Conservation (phyloP, 2,329 filamentous ascomycete genomes). For the Monosporascus cannonballus region DNA sequence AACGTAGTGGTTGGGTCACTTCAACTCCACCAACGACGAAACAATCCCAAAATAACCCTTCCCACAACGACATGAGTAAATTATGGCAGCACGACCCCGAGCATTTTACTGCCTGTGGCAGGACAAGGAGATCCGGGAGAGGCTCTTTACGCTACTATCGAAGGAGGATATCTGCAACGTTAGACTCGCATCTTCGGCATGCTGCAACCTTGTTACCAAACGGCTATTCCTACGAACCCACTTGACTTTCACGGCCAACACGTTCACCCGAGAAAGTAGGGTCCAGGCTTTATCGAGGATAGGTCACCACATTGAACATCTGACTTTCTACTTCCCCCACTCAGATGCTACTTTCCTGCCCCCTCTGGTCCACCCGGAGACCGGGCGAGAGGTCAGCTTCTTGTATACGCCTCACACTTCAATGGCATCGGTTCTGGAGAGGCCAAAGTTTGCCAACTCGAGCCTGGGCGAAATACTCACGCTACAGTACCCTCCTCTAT, state of each 20-base stretch:
- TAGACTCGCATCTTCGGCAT: slow-evolving; percentile 63
- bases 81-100: slow-evolving; percentile 45
- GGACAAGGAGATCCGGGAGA: slow-evolving; percentile 42
- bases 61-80: slow-evolving; percentile 40
- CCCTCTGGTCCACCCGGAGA: slow-evolving; percentile 72
- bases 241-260: slow-evolving; percentile 65
- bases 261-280: slow-evolving; percentile 68
- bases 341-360: slow-evolving; percentile 74
- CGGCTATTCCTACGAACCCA: slow-evolving; percentile 63
- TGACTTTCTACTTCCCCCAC: slow-evolving; percentile 74
- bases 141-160: slow-evolving; percentile 42
- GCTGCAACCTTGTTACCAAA: slow-evolving; percentile 63
- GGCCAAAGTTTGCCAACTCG: slow-evolving; percentile 73
- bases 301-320: slow-evolving; percentile 70
- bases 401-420: slow-evolving; percentile 73
- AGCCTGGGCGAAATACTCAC: slow-evolving; percentile 77
- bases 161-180: slow-evolving; percentile 51
- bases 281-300: slow-evolving; percentile 71
- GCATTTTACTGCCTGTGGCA: slow-evolving; percentile 52
- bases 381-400: slow-evolving; percentile 73
- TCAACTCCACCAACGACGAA: slow-evolving; percentile 6
- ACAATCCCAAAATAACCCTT: slow-evolving; percentile 9
- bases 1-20: slow-evolving; percentile 8
- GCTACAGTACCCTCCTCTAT: slow-evolving; percentile 81
- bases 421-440: slow-evolving; percentile 52